Evolutionary conservation across 192 early-diverging fungal species (phyloP), one percentile per base, ranked within the genome.

Genomic region (Ramicandelaber brevisporus): DNA sequence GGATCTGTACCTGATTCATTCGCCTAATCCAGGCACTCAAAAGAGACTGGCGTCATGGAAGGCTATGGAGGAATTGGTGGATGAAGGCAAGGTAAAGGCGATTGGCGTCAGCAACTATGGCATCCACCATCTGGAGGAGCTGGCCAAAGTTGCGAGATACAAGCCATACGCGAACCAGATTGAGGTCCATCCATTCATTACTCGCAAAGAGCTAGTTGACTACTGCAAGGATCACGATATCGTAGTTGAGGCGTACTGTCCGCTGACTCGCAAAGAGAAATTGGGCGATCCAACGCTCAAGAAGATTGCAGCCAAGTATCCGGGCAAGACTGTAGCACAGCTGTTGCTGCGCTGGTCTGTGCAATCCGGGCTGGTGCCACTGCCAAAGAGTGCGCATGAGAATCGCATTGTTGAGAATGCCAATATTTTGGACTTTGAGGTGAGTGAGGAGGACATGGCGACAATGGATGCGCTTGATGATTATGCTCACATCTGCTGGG

Each of bases 1-100:
- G 20, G 70, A 77, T 41, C 36, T 77, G 12, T 63, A 61, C 24
- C 32, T 74, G 10, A 50, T 68, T 6, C 63, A 69, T 36, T 61
- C 59, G 2, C 69, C 69, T 9, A 37, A 49, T 22, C 40, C 59
- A 24, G 56, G 57, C 13, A 27, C 57, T 26, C 30, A 64, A 20
- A 44, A 25, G 21, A 55, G 57, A 12, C 33, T 20, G 20, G 49
- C 53, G 23, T 53, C 49, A 21, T 68, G 63, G 57, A 34, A 44
- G 6, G 61, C 57, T 11, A 30, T 68, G 30, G 50, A 65, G 27
- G 27, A 63, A 19, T 22, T 65, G 16, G 50, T 55, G 2, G 31
- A 40, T 2, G 29, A 45, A 10, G 62, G 60, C n/a, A 53, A 55
- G 31, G 56, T 57, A 15, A 55, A 57, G 21, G 53, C 47, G 32